These are phyloP conservation scores for Zymoseptoria ardabiliae DNA, from an alignment of 2,329 filamentous ascomycete species.

Conservation along the genomic window DNA sequence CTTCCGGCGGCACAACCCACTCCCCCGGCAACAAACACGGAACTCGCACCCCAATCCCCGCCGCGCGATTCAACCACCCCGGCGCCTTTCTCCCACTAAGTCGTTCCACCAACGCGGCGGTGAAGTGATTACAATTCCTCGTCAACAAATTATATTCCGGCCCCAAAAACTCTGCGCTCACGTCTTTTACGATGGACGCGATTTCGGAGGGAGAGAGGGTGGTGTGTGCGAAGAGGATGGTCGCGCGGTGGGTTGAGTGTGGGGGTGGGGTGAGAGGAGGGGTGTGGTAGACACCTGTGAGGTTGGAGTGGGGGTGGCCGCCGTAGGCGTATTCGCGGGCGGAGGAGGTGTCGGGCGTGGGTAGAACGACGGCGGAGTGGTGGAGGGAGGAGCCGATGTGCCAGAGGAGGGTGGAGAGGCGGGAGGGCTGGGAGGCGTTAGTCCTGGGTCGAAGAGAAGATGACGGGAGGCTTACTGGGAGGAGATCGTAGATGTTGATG, in stretches of 20 bases:
- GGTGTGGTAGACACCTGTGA: slow-evolving; percentile 80
- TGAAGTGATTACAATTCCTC: slow-evolving; percentile 59
- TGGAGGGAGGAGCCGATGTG: slow-evolving; percentile 68
- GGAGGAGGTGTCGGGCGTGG: slow-evolving; percentile 72
- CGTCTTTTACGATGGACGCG: slow-evolving; percentile 57
- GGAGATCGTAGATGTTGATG: slow-evolving; percentile 33
- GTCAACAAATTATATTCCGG: slow-evolving; percentile 73
- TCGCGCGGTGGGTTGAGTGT: slow-evolving; percentile 67
- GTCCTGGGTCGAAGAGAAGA: slow-evolving; percentile 2
- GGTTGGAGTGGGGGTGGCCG: slow-evolving; percentile 62
- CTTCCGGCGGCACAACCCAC: slow-evolving; percentile 74
- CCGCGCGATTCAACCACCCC: slow-evolving; percentile 72
- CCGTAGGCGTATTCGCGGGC: slow-evolving; percentile 80
- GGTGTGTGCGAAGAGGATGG: slow-evolving; percentile 73
- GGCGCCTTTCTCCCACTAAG: slow-evolving; percentile 66
- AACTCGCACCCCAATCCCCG: slow-evolving; percentile 71
- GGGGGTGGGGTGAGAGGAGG: slow-evolving; percentile 61
- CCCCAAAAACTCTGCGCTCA: slow-evolving; percentile 53
- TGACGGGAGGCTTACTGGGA: slow-evolving; percentile 23
- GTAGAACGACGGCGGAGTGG: slow-evolving; percentile 74
- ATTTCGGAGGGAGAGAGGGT: slow-evolving; percentile 63
- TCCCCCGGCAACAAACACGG: slow-evolving; percentile 76
- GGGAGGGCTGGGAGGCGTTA: slow-evolving; percentile 52
- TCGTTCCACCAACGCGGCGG: slow-evolving; percentile 64
- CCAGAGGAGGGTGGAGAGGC: slow-evolving; percentile 71